Base-by-base conservation (phyloP, 257 asterid species). In the Coffea canephora region DNA sequence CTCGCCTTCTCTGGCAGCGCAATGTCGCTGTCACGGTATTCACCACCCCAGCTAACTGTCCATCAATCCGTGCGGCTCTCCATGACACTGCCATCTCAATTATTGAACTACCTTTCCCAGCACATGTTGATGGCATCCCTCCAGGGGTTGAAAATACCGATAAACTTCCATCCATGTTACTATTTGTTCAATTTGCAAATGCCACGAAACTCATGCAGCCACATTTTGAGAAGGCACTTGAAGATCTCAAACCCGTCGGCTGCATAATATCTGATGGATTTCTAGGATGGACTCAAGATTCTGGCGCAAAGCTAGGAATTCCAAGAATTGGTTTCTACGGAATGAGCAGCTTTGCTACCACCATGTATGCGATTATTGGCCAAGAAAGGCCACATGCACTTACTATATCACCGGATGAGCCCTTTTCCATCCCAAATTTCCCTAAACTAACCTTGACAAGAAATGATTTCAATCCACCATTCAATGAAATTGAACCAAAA, bases 31-130 rank as follows among this genome's bases (percentile, higher is more conserved):
- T 92, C 67, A 92, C 98, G 23, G 64, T 94, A 66, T 19, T 89
- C 96, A 86, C 98, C 83, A 94, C 98, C 77, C 74, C 91, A 59
- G 85, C 73, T 1, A 92, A 92, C 91, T 79, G 89, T 66, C 87
- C 88, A 1, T 23, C 83, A 64, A 81, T 94, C 79, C 87, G 76
- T 0, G 71, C 61, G 5, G 49, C 43, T 50, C 91, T 91, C 74
- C 21, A 27, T 9, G 91, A 82, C 66, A 21, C 36, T 64, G 71
- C 59, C 5, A 71, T 91, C 62, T 67, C 89, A 16, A 15, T 92
- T 0, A 15, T 90, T 64, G 94, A 87, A 18, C 86, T 94, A 82
- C 91, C 92, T 0, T 94, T 94, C 84, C 97, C 97, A 0, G 83
- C 83, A 21, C 78, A 78, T 78, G 77, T 83, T 19, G 77, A 80